These are phyloP conservation scores for Hura crepitans DNA, from an alignment of 441 rosid species.

Conservation along the genomic window DNA sequence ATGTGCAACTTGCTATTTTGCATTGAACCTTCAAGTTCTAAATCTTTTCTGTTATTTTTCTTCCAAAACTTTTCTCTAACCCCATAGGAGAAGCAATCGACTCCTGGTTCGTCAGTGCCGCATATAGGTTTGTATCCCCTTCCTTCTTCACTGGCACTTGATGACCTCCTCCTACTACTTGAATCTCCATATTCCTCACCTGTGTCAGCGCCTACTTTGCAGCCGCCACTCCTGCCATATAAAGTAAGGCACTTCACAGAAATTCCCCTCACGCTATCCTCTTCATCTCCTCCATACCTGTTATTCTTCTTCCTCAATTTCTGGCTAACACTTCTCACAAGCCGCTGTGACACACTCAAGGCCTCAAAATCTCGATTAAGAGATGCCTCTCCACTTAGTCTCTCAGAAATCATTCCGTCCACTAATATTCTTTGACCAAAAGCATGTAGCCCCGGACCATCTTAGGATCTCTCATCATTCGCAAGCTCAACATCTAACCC, in stretches of 20 bases:
- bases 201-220: slow-evolving; percentile 90
- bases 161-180: slow-evolving; percentile 63
- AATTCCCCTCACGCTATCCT: slow-evolving; percentile 46
- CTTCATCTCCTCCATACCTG: slow-evolving; percentile 52
- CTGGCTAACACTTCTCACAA: slow-evolving; percentile 71
- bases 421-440: slow-evolving; percentile 11
- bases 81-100: slow-evolving; percentile 88
- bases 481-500: slow-evolving; percentile 4
- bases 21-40: slow-evolving; percentile 43
- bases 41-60: slow-evolving; percentile 50
- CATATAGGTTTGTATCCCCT: slow-evolving; percentile 54
- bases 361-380: slow-evolving; percentile 59
- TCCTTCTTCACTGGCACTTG: slow-evolving; percentile 76
- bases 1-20: slow-evolving; percentile 52
- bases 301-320: slow-evolving; percentile 54
- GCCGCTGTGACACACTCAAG: slow-evolving; percentile 63
- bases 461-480: slow-evolving; percentile 7
- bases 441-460: slow-evolving; percentile 17
- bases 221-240: slow-evolving; percentile 72
- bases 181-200: slow-evolving; percentile 75
- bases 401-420: slow-evolving; percentile 45
- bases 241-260: slow-evolving; percentile 62
- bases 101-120: slow-evolving; percentile 60
- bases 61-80: slow-evolving; percentile 80
- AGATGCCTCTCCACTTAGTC: slow-evolving; percentile 46